Conservation (phyloP, 1,284 basidiomycete species). For the Prillingera fragicola region DNA sequence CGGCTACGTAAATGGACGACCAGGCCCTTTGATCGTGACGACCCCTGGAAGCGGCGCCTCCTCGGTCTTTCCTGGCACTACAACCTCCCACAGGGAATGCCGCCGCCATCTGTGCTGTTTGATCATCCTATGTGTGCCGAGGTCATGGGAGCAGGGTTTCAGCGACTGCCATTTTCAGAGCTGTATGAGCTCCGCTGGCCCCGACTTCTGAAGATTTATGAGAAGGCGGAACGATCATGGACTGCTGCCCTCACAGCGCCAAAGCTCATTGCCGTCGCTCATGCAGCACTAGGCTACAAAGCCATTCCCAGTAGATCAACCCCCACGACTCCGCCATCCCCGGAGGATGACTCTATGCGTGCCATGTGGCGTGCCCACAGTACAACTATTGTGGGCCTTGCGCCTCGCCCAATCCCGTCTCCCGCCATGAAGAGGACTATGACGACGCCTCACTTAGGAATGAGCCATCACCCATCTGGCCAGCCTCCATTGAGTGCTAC, state of each 20-base stretch:
- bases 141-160: conserved; percentile 73
- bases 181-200: conserved; percentile 78
- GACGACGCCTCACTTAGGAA: too few relatives aligned
- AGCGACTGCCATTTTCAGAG: conserved; percentile 58
- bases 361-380: conserved; percentile 30
- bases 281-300: conserved; percentile 29
- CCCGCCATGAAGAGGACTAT: too few relatives aligned
- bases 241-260: conserved; percentile 36
- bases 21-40: conserved; percentile 34
- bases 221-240: conserved; percentile 60
- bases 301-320: neutral
- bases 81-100: conserved; percentile 52
- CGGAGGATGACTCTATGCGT: conserved; percentile 28
- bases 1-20: conserved; percentile 47
- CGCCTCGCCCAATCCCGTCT: too few relatives aligned
- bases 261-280: conserved; percentile 22
- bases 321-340: conserved; percentile 10
- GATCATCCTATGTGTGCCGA: conserved; percentile 63
- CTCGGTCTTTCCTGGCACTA: conserved; percentile 55
- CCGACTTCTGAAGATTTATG: conserved; percentile 63
- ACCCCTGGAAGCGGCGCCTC: conserved; percentile 33
- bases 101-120: conserved; percentile 58
- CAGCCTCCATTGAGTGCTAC: too few relatives aligned
- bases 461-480: too few relatives aligned
- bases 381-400: too few relatives aligned